Evolutionary conservation across 2,329 filamentous ascomycete species (phyloP).

Genomic region (Elsinoe perseae): DNA sequence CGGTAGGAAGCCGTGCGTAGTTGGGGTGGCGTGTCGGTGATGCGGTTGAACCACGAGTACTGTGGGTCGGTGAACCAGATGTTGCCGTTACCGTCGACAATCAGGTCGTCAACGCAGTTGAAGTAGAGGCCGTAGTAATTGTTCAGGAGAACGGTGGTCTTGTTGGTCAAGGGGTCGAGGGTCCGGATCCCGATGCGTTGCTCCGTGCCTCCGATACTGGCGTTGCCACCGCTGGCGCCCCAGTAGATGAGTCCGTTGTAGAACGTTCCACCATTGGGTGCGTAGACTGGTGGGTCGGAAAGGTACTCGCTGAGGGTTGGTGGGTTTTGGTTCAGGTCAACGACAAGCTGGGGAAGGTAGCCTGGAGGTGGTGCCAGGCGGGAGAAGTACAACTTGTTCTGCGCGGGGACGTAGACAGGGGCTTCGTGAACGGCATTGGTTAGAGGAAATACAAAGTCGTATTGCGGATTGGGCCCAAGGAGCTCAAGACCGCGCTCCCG

Average conservation of each 20-base stretch:
- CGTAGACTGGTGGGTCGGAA: conserved; percentile 39
- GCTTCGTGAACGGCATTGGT: conserved; percentile 36
- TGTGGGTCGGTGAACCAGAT: conserved; percentile 45
- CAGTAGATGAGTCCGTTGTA: conserved; percentile 36
- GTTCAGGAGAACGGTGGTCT: conserved; percentile 36
- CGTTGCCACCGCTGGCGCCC: conserved; percentile 33
- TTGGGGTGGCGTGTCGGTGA: conserved; percentile 30
- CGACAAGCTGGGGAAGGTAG: conserved; percentile 30
- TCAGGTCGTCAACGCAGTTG: conserved; percentile 35
- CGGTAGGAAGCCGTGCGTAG: conserved; percentile 34
- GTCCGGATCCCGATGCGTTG: conserved; percentile 37
- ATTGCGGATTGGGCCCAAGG: conserved; percentile 32
- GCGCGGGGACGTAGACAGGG: conserved; percentile 35
- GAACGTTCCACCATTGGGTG: conserved; percentile 37
- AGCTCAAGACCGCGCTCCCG: conserved; percentile 30
- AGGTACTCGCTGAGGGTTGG: conserved; percentile 34
- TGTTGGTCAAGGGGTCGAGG: conserved; percentile 40
- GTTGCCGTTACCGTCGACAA: conserved; percentile 36
- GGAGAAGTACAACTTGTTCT: conserved; percentile 36
- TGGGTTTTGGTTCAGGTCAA: conserved; percentile 38
- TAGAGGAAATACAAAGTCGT: conserved; percentile 34
- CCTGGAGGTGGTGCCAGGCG: conserved; percentile 33
- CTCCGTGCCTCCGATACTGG: conserved; percentile 31
- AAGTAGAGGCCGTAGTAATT: conserved; percentile 43
- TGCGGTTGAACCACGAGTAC: conserved; percentile 30